Evolutionary conservation across 2,329 filamentous ascomycete genomes (phyloP), one percentile per base, ranked within the genome.

Genomic region (Trichothecium roseum): DNA sequence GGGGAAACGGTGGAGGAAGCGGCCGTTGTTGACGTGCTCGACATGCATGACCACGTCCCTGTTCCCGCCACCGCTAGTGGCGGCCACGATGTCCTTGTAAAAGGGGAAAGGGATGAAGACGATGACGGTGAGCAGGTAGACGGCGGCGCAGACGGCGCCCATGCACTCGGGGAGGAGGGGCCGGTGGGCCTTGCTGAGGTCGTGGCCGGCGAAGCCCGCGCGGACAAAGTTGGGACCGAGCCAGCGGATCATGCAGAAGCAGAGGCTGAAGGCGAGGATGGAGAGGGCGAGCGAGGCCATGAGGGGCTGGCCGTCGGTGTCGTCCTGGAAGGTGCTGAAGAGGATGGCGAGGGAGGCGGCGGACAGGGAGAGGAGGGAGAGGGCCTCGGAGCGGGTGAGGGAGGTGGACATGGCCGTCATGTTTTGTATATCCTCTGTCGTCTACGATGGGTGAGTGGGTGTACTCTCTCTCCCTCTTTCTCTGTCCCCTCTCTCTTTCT

Each of bases 81-180:
- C 87, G 13, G 86, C 84, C 18, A 95, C 88, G 45, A 98, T 93
- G 55, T 96, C 89, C 62, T 95, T 94, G 68, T 95, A 96, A 59
- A 98, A 96, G 2, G 88, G 84, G 59, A 95, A 94, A 0, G 91
- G 91, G 39, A 96, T 87, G 57, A 98, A 98, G 42, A 86, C 65
- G 46, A 96, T 93, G 45, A 96, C 72, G 34, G 79, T 74, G 45
- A 98, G 70, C 30, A 98, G 71, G 60, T 96, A 96, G 18, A 96
- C 87, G 45, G 91, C 76, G 8, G 89, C 91, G 54, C 85, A 93
- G 18, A 98, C 74, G 39, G 86, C 85, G 20, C 91, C 91, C 88
- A 98, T 95, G 46, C 84, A 89, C 60, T 98, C 91, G 16, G 91
- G 91, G 49, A 95, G 81, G 58, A 91, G 85, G 40, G 71, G 71